A percentile compares a stretch with the other conserved stretches of the same genome.
Conservation (phyloP, 345 rosid species). For the Brassica rapa region DNA sequence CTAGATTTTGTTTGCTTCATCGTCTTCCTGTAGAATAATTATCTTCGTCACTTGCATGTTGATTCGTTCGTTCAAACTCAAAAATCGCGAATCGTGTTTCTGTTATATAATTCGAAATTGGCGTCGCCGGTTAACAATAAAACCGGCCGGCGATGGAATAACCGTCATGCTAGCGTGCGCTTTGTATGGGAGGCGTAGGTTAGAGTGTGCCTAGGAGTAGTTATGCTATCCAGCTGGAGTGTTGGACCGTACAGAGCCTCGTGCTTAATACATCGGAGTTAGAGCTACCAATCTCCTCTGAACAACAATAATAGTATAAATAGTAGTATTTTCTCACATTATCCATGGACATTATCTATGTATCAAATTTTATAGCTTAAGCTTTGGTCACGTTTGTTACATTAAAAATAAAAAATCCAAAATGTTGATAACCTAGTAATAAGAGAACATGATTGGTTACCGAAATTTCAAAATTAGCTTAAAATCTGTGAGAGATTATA, state of each 20-base stretch:
- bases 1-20: slow-evolving; percentile 34
- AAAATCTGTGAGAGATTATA: too few species aligned
- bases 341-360: too few species aligned
- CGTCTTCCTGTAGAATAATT: neutral
- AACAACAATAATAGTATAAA: neutral
- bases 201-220: slow-evolving; percentile 36
- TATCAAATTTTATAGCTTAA: too few species aligned
- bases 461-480: too few species aligned
- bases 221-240: slow-evolving; percentile 71
- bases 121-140: neutral
- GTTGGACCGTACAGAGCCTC: slow-evolving; percentile 54
- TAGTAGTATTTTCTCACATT: neutral
- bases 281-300: neutral
- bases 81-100: slow-evolving; percentile 21
- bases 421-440: too few species aligned
- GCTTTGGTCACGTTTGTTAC: too few species aligned
- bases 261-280: slow-evolving; percentile 14
- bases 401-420: too few species aligned
- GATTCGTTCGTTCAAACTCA: slow-evolving; percentile 30
- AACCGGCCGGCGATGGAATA: slow-evolving; percentile 3
- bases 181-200: slow-evolving; percentile 6
- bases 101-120: slow-evolving; percentile 11
- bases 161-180: slow-evolving; percentile 39
- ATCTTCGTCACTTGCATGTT: slow-evolving; percentile 38
- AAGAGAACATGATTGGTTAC: too few species aligned